These are phyloP conservation scores for Aureobasidium melanogenum DNA, from an alignment of 2,329 filamentous ascomycete species.

Conservation along the genomic window DNA sequence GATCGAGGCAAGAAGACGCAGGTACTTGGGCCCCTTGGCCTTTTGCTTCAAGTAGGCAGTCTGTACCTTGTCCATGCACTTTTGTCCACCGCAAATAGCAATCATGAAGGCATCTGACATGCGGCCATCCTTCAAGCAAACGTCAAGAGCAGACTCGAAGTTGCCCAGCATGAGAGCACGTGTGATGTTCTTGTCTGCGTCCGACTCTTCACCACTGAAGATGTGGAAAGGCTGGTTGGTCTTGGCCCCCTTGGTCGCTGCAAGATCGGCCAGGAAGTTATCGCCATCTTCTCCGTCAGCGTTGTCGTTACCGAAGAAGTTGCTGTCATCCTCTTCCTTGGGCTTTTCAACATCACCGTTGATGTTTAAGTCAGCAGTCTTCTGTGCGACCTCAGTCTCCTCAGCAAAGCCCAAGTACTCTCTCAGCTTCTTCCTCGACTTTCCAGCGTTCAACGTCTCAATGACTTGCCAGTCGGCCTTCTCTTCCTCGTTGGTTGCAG, in stretches of 20 bases:
- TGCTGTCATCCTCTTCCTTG: constrained; percentile 28
- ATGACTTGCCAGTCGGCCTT: constrained; percentile 96
- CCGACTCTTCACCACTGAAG: constrained; percentile 72
- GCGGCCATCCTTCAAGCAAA: constrained; percentile 71
- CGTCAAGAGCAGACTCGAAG: constrained; percentile 80
- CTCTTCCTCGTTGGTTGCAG: constrained; percentile 77
- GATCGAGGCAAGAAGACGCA: constrained; percentile 81
- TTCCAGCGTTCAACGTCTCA: constrained; percentile 74
- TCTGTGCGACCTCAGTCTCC: constrained; percentile 38
- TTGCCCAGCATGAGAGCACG: constrained; percentile 80
- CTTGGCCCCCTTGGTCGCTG: constrained; percentile 82
- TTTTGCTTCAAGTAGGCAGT: constrained; percentile 81
- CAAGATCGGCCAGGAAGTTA: constrained; percentile 76
- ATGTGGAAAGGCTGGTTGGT: constrained; percentile 92
- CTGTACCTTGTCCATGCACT: constrained; percentile 89
- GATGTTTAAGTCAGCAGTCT: constrained; percentile 28
- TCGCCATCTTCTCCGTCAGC: constrained; percentile 55
- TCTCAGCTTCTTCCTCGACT: constrained; percentile 76
- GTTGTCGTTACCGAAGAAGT: constrained; percentile 65
- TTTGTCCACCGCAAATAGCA: constrained; percentile 89
- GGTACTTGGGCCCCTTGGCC: constrained; percentile 76
- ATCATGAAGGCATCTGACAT: constrained; percentile 97
- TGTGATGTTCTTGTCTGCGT: constrained; percentile 79
- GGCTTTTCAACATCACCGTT: constrained; percentile 47
- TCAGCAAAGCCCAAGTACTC: constrained; percentile 84